Percentiles rank a stretch among this genome's conserved stretches.
These are phyloP conservation scores for Penicillium sp. DNA, from an alignment of 2,329 filamentous ascomycete species.

Conservation along the genomic window DNA sequence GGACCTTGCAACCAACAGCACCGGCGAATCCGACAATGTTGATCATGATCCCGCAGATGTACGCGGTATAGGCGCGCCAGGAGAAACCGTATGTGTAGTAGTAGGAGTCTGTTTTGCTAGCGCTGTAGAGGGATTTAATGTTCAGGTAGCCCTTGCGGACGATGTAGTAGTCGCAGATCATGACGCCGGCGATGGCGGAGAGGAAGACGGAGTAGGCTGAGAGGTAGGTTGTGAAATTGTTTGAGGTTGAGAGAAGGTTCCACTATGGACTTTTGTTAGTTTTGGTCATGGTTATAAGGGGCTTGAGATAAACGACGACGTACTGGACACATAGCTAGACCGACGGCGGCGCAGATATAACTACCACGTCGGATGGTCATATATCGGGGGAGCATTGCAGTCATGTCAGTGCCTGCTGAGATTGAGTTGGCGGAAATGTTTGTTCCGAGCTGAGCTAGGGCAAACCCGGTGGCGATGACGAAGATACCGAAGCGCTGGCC, in stretches of 20 bases:
- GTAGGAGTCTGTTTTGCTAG: slow-evolving; percentile 60
- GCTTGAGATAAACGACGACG: slow-evolving; percentile 1
- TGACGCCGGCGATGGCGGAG: slow-evolving; percentile 90
- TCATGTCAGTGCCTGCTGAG: slow-evolving; percentile 78
- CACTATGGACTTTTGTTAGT: slow-evolving; percentile 30
- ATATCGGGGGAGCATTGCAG: slow-evolving; percentile 73
- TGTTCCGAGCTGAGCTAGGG: slow-evolving; percentile 77
- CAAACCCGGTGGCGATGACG: slow-evolving; percentile 66
- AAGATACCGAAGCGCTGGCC: slow-evolving; percentile 72
- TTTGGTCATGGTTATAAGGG: not conserved
- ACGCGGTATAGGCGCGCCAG: slow-evolving; percentile 80
- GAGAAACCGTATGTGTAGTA: slow-evolving; percentile 71
- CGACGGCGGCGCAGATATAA: slow-evolving; percentile 77
- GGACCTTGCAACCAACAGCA: slow-evolving; percentile 69
- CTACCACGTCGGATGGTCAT: slow-evolving; percentile 83
- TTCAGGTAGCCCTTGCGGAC: slow-evolving; percentile 80
- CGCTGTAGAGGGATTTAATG: slow-evolving; percentile 75
- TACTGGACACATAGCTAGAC: slow-evolving; percentile 79
- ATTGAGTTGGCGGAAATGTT: slow-evolving; percentile 87
- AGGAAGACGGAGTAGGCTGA: slow-evolving; percentile 91
- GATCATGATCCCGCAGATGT: slow-evolving; percentile 78
- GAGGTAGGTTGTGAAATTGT: slow-evolving; percentile 87
- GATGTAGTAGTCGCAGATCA: slow-evolving; percentile 81
- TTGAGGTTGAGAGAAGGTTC: slow-evolving; percentile 70
- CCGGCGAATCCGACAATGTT: slow-evolving; percentile 91